phyloP scores from a whole-genome alignment of 192 early-diverging fungal species.

The Gaertneriomyces semiglobifer region DNA sequence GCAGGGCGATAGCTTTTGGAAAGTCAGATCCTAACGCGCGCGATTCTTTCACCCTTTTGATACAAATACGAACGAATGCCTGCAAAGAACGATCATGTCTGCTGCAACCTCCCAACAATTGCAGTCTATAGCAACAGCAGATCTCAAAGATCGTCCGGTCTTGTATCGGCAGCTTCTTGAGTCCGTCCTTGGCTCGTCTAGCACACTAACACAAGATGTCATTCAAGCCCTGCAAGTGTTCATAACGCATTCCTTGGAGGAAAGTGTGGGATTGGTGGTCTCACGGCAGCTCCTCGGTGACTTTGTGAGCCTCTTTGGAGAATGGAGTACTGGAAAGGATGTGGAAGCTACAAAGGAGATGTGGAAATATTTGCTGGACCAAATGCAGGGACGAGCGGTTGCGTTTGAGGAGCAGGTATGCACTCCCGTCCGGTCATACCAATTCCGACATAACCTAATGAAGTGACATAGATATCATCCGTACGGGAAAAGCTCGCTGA shows the following conservation, averaged over 20 bases:
- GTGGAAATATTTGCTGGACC: constrained; percentile 64
- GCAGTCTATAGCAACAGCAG: not conserved
- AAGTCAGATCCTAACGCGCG: no score
- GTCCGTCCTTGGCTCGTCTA: not conserved
- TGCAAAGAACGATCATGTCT: no score
- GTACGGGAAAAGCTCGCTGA: constrained; percentile 73
- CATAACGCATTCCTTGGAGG: constrained; percentile 43
- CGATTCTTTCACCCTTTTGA: no score
- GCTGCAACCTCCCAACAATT: no score
- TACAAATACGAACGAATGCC: no score
- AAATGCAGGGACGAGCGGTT: constrained; percentile 68
- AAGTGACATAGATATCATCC: constrained; percentile 51
- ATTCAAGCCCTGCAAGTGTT: constrained; percentile 20
- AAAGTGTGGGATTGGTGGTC: constrained; percentile 64
- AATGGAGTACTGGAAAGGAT: constrained; percentile 35
- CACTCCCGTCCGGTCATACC: not conserved
- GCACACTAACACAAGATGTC: not conserved
- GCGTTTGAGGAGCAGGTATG: constrained; percentile 80
- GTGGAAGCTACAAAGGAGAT: constrained; percentile 45
- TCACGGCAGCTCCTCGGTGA: constrained; percentile 73
- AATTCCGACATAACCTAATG: not conserved
- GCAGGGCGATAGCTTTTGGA: no score
- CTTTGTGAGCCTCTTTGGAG: constrained; percentile 61
- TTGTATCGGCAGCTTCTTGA: constrained; percentile 1
- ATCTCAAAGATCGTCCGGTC: constrained; percentile 1